Evolutionary conservation across 257 asterid species (phyloP).

Genomic region (Solanum megistacrolobum): DNA sequence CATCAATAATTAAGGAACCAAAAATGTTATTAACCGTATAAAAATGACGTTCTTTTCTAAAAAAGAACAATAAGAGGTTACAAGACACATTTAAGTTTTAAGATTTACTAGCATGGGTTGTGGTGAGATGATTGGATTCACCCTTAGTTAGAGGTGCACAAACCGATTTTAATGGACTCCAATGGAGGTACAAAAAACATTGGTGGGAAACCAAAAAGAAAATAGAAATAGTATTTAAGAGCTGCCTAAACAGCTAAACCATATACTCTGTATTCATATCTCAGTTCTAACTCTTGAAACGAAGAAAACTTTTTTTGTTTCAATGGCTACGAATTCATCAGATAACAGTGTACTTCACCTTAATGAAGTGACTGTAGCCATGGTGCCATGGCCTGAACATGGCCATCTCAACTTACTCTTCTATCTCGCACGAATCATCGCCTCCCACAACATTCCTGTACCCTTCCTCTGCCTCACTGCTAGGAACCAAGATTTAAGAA

Average conservation of each 20-base stretch:
- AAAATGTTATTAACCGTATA: too few species aligned
- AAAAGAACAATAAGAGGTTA: too few species aligned
- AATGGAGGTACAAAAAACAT: too few species aligned
- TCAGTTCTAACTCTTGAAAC: neutral
- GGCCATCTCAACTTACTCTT: neutral
- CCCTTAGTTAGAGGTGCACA: too few species aligned
- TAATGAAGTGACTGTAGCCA: neutral
- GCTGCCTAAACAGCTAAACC: neutral
- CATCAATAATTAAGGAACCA: too few species aligned
- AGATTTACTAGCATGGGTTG: neutral
- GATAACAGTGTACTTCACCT: neutral
- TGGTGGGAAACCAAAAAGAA: neutral
- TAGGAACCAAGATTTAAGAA: neutral
- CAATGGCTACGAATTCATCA: neutral
- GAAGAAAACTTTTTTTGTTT: neutral
- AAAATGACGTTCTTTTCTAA: too few species aligned
- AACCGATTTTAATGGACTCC: too few species aligned
- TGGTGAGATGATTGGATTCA: neutral
- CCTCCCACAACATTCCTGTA: neutral
- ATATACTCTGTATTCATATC: neutral
- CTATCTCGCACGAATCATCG: neutral
- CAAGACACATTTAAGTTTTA: too few species aligned
- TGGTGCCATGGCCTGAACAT: neutral
- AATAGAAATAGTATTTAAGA: neutral
- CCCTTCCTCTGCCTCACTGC: neutral